Conservation (phyloP, 768 basidiomycete genomes). For the Mycena chlorophos region DNA sequence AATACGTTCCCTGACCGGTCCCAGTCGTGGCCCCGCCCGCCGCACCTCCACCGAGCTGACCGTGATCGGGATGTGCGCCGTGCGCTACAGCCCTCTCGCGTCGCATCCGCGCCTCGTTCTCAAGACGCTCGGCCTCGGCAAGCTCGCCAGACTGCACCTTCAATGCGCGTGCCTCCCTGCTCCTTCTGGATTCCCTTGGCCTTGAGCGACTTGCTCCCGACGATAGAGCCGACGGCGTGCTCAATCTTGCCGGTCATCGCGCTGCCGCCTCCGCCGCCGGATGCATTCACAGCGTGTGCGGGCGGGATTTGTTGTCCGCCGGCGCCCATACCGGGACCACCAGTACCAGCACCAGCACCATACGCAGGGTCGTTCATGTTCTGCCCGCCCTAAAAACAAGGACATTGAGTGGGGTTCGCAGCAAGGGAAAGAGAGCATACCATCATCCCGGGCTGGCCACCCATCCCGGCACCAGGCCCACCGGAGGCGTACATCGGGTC, state of each 20-base stretch:
- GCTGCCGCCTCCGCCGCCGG: constrained; percentile 30
- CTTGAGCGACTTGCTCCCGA: constrained; percentile 49
- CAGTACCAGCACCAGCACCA: constrained; percentile 25
- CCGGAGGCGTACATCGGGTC: background rate
- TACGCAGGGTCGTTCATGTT: background rate
- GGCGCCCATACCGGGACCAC: constrained; percentile 18
- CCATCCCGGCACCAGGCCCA: background rate
- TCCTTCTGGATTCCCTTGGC: constrained; percentile 54
- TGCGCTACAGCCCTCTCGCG: constrained; percentile 55
- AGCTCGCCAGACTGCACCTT: constrained; percentile 50
- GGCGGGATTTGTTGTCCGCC: background rate
- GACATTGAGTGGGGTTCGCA: background rate
- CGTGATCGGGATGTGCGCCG: constrained; percentile 35
- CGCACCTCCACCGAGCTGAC: constrained; percentile 28
- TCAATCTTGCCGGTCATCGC: constrained; percentile 49
- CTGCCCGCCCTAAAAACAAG: constrained; percentile 16
- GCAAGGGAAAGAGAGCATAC: constrained; percentile 1
- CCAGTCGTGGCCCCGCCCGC: background rate
- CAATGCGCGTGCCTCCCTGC: constrained; percentile 46
- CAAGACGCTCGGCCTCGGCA: constrained; percentile 54
- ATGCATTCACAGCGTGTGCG: constrained; percentile 1
- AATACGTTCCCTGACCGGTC: background rate
- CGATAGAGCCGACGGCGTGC: constrained; percentile 42
- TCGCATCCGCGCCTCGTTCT: constrained; percentile 47
- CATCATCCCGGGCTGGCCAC: constrained; percentile 6